A percentile compares a stretch with the other conserved stretches of the same genome.
phyloP scores from a whole-genome alignment of 768 basidiomycete genomes.

The Mycena rebaudengoi region DNA sequence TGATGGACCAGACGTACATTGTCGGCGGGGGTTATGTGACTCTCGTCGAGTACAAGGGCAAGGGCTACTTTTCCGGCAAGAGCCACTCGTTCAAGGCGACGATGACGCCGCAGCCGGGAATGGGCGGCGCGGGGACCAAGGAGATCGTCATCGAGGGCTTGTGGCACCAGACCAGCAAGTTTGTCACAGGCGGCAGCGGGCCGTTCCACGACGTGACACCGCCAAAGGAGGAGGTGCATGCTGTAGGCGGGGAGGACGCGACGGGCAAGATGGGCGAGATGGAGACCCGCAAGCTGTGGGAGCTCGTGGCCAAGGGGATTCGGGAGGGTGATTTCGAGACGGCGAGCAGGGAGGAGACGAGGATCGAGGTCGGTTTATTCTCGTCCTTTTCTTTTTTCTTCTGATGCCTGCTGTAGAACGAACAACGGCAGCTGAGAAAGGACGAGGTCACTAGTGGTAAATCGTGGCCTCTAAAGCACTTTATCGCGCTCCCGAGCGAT shows the following conservation, averaged over 20 bases:
- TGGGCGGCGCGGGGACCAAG: constrained; percentile 39
- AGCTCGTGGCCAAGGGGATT: constrained; percentile 89
- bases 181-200: constrained; percentile 48
- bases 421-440: constrained; percentile 87
- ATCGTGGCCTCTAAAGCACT: constrained; percentile 82
- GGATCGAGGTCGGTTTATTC: constrained; percentile 77
- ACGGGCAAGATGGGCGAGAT: constrained; percentile 75
- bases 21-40: constrained; percentile 50
- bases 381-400: neutral
- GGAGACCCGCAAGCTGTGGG: constrained; percentile 90
- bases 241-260: constrained; percentile 63
- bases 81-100: constrained; percentile 92
- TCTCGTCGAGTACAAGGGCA: constrained; percentile 94
- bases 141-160: constrained; percentile 77
- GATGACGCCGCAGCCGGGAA: constrained; percentile 58
- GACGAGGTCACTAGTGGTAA: constrained; percentile 81
- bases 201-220: constrained; percentile 81
- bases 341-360: constrained; percentile 88
- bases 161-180: constrained; percentile 78
- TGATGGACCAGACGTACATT: constrained; percentile 69
- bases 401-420: constrained; percentile 80
- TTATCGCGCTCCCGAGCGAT: constrained; percentile 73
- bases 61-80: constrained; percentile 94
- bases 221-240: constrained; percentile 79
- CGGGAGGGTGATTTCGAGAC: constrained; percentile 89